Base-by-base conservation (phyloP, 768 basidiomycete genomes). In the Hebeloma cylindrosporum region DNA sequence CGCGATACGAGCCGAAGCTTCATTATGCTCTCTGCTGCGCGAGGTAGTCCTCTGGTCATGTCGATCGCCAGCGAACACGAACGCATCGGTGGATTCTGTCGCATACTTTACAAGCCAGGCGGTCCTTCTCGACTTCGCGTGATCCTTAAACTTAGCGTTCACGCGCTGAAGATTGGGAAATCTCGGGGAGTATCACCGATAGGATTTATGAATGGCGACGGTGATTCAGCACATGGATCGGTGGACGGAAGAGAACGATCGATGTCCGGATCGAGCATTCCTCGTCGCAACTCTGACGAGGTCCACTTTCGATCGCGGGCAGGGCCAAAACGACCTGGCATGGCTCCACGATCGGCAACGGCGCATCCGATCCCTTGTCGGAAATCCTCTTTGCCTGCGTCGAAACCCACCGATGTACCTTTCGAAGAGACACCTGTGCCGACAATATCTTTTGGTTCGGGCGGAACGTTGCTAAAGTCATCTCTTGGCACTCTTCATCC, bases 101-200 rank as follows among this genome's bases (percentile, higher is more conserved):
- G 88, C n/a, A 72, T 92, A 17, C 66, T 94, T 9, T 88, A 85
- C 76, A 97, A 96, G 61, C 93, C 93, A 7, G 83, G 83, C 18
- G 91, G 93, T 2, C 93, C 93, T 3, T 78, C 79, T 32, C 79
- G 85, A 16, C 73, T 95, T 44, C 75, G 82, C 20, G 61, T 73
- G 4, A 75, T 82, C 17, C 67, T 94, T 47, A 83, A 82, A 56
- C 75, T 84, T 7, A 77, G 78, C 60, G 45, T 84, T 18, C 76
- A 82, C 59, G 70, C 76, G 4, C 64, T 80, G 34, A 77, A 73
- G 36, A 79, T 83, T 32, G 68, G 70, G 45, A 58, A 64, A 47
- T 64, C 70, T 21, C 63, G 63, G 27, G 37, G 36, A n/a, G 43
- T 52, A 13, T 57, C 61, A 18, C 58, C 58, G 14, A 45, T 46